Percentiles rank a stretch among this genome's conserved stretches.
phyloP scores from a whole-genome alignment of 2,329 filamentous ascomycete species.

The Meredithiella fracta region DNA sequence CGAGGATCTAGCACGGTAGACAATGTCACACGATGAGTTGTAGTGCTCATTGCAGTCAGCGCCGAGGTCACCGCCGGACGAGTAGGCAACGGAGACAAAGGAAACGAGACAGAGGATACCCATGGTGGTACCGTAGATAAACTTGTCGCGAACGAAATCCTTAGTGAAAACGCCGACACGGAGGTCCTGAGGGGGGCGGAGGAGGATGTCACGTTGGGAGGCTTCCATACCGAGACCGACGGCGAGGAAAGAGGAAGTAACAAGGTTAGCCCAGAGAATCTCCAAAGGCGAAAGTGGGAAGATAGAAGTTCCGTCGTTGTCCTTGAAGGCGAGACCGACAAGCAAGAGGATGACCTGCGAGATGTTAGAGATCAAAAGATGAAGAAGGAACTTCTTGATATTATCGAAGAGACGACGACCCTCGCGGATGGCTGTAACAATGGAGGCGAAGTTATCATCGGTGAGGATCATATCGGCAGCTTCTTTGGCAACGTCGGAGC shows the following conservation, averaged over 20 bases:
- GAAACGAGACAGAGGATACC: constrained; percentile 43
- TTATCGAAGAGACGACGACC: constrained; percentile 56
- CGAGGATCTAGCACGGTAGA: constrained; percentile 50
- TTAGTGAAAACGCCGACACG: constrained; percentile 44
- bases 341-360: constrained; percentile 53
- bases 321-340: constrained; percentile 53
- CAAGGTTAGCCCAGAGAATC: constrained; percentile 62
- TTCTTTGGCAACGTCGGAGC: constrained; percentile 61
- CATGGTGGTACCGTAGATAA: constrained; percentile 48
- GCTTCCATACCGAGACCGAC: constrained; percentile 57
- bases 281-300: constrained; percentile 58
- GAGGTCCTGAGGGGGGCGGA: constrained; percentile 46
- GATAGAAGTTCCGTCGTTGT: constrained; percentile 39
- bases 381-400: constrained; percentile 49
- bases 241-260: constrained; percentile 55
- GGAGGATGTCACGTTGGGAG: constrained; percentile 50
- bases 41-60: constrained; percentile 40
- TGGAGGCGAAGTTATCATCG: constrained; percentile 76
- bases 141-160: constrained; percentile 50
- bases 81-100: constrained; percentile 45
- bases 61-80: constrained; percentile 31
- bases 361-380: constrained; percentile 53
- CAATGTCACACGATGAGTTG: constrained; percentile 32
- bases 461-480: constrained; percentile 78
- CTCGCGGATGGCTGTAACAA: constrained; percentile 55